Percentiles rank a stretch among this genome's conserved stretches.
These are phyloP conservation scores for Magnusiomyces suaveolens DNA, from an alignment of 1,139 yeast species.

Conservation along the genomic window DNA sequence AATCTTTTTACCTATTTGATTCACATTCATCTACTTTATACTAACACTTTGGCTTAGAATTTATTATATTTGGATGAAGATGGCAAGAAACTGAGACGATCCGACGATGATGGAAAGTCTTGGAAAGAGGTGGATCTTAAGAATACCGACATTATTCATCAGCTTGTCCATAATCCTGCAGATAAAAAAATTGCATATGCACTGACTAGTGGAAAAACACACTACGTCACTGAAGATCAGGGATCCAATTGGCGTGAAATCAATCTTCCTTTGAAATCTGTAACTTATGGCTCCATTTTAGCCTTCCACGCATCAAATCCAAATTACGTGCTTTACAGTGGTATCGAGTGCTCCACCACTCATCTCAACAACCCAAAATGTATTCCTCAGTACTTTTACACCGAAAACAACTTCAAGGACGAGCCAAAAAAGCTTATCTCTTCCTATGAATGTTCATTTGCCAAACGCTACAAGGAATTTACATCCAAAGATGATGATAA, in stretches of 20 bases:
- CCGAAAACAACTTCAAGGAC: slow-evolving; percentile 46
- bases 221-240: slow-evolving; percentile 46
- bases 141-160: slow-evolving; percentile 26
- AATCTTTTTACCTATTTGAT: not conserved
- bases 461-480: slow-evolving; percentile 38
- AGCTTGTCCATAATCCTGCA: slow-evolving; percentile 39
- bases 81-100: slow-evolving; percentile 32
- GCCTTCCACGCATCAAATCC: slow-evolving; percentile 38
- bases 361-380: slow-evolving; percentile 31
- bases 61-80: slow-evolving; percentile 36
- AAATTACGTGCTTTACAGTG: slow-evolving; percentile 37
- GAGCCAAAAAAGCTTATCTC: slow-evolving; percentile 33
- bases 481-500: slow-evolving; percentile 35
- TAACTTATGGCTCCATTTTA: slow-evolving; percentile 23
- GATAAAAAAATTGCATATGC: slow-evolving; percentile 46
- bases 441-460: slow-evolving; percentile 42
- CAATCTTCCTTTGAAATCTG: slow-evolving; percentile 22
- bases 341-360: slow-evolving; percentile 33
- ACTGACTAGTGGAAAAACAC: slow-evolving; percentile 33
- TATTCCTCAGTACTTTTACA: slow-evolving; percentile 36
- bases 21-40: slow-evolving; percentile 16
- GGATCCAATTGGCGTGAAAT: slow-evolving; percentile 52
- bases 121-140: slow-evolving; percentile 38
- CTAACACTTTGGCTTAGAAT: slow-evolving; percentile 13
- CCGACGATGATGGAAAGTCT: slow-evolving; percentile 49